Base-by-base conservation (phyloP, 2,329 filamentous ascomycete genomes). In the Trichoderma sp. region DNA sequence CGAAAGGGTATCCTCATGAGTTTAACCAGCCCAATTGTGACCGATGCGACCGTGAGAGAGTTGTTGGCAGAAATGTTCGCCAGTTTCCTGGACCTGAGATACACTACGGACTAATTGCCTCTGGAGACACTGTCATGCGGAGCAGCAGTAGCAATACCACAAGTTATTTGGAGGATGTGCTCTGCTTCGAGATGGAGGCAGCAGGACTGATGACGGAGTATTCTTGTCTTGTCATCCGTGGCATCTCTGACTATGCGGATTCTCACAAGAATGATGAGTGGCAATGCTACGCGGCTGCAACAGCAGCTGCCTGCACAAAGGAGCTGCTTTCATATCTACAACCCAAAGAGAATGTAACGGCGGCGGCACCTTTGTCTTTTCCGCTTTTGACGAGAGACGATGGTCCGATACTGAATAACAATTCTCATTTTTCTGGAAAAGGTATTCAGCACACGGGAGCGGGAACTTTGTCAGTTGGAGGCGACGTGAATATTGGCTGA, bases 221-320 rank as follows among this genome's bases (percentile, higher is more conserved):
- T 34, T 71, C 73, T 0, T 75, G 74, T 23, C 71, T 75, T n/a
- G 74, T 75, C 1, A 71, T 75, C 36, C 71, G 73, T 11, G 75
- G 75, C 12, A 76, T 77, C 12, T 75, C 71, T 9, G 70, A 77
- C 47, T 76, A 77, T 50, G 70, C 73, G 3, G 74, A 77, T 30
- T 74, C 76, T 5, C 74, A 77, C 32, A 76, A 77, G 62, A 76
- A 76, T 55, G 70, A 76, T 17, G 8, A 17, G 5, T 77, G 76
- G 74, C 72, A 76, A 2, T 12, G 36, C 6, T 76, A 73, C 30
- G 74, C 76, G 1, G 74, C 76, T 1, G 75, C 68, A 17, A 28
- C 71, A 4, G 74, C 75, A 2, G 74, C 75, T 1, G 74, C 73
- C 0, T 74, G 70, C 26, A 50, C 74, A 12, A 75, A 74, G 20